Conservation (phyloP, 2,329 filamentous ascomycete genomes). For the Aspergillus pseudoglaucus region DNA sequence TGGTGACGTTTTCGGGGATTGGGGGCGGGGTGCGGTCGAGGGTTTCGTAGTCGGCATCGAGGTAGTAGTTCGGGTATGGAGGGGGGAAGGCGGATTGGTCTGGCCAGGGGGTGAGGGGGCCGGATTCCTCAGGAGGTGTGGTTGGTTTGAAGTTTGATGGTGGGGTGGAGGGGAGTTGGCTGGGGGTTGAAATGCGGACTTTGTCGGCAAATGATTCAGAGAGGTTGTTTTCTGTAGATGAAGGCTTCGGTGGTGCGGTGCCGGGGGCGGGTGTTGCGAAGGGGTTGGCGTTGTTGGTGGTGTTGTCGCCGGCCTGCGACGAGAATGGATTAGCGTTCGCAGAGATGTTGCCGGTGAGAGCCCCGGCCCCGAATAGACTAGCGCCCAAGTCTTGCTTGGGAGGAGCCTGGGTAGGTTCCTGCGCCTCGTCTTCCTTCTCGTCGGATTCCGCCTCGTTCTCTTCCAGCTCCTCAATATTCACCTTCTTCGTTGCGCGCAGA, state of each 20-base stretch:
- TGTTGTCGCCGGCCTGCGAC: slow-evolving; percentile 10
- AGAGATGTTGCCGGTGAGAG: slow-evolving; percentile 30
- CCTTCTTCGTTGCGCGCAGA: slow-evolving; percentile 59
- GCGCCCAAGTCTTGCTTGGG: slow-evolving; percentile 38
- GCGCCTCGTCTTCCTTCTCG: slow-evolving; percentile 5
- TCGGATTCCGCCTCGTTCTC: slow-evolving; percentile 13
- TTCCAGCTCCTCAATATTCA: slow-evolving; percentile 27
- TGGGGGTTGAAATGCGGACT: slow-evolving; percentile 45
- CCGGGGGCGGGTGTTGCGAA: slow-evolving; percentile 49
- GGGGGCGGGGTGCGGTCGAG: slow-evolving; percentile 55
- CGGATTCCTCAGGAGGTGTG: slow-evolving; percentile 28
- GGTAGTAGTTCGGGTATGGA: slow-evolving; percentile 70
- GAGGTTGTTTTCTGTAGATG: slow-evolving; percentile 52
- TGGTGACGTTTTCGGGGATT: slow-evolving; percentile 41
- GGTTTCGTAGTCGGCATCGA: slow-evolving; percentile 89
- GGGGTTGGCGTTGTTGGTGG: slow-evolving; percentile 51
- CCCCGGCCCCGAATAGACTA: slow-evolving; percentile 57
- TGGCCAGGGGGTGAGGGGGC: slow-evolving; percentile 69
- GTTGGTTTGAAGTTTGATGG: slow-evolving; percentile 12
- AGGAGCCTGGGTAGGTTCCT: slow-evolving; percentile 8
- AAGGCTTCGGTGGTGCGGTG: slow-evolving; percentile 13
- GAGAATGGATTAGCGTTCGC: slow-evolving; percentile 51
- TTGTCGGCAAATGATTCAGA: slow-evolving; percentile 72
- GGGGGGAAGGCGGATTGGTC: slow-evolving; percentile 55
- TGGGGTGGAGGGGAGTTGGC: slow-evolving; percentile 23